These are phyloP conservation scores for Trichoderma arundinaceum DNA, from an alignment of 2,329 filamentous ascomycete species.

Conservation along the genomic window DNA sequence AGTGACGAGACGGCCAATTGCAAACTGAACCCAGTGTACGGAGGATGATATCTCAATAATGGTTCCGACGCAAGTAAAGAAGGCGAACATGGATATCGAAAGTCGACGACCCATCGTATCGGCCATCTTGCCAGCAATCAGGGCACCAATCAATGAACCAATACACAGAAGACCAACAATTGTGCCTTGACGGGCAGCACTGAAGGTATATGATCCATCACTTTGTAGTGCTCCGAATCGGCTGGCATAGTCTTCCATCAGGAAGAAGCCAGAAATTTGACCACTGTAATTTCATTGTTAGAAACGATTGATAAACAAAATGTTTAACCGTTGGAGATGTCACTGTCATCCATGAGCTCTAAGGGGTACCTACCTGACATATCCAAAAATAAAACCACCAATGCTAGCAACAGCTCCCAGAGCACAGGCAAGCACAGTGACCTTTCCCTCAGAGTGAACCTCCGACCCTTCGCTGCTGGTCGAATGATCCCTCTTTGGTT, in stretches of 20 bases:
- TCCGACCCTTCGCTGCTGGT: constrained; percentile 7
- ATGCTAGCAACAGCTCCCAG: constrained; percentile 23
- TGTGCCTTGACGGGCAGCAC: constrained; percentile 21
- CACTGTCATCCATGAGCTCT: background rate
- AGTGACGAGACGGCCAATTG: constrained; percentile 20
- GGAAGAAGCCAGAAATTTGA: constrained; percentile 29
- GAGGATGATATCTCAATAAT: constrained; percentile 25
- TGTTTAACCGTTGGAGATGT: background rate
- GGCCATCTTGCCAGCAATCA: constrained; percentile 25
- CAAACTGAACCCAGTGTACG: constrained; percentile 24
- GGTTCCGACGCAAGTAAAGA: constrained; percentile 19
- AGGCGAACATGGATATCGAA: constrained; percentile 22
- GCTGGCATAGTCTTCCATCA: constrained; percentile 25
- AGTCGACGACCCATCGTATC: constrained; percentile 24
- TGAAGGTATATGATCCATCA: constrained; percentile 27
- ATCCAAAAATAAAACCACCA: constrained; percentile 26
- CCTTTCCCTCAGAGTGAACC: background rate
- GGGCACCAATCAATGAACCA: constrained; percentile 10
- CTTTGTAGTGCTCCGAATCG: constrained; percentile 25
- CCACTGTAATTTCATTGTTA: background rate
- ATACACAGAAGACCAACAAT: constrained; percentile 22
- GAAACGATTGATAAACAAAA: background rate
- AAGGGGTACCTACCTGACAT: constrained; percentile 19
- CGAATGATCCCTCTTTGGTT: constrained; percentile 15
- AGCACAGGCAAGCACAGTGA: constrained; percentile 22